phyloP scores from a whole-genome alignment of 192 early-diverging fungal species.

The Phlyctochytrium arcticum region DNA sequence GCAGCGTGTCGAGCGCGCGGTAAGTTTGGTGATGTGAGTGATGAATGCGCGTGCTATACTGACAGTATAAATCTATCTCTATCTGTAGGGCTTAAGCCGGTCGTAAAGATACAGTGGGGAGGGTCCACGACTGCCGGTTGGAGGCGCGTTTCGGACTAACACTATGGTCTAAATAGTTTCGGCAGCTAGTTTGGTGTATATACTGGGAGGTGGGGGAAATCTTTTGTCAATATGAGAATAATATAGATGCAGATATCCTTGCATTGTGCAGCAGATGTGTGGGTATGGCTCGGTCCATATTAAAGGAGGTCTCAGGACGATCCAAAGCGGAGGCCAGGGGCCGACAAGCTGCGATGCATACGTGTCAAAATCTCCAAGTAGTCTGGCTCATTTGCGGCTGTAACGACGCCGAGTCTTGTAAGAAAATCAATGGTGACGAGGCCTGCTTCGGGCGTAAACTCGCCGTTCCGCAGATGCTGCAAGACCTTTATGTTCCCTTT shows the following conservation, averaged over 20 bases:
- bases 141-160: background rate
- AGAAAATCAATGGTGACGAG: slow-evolving; percentile 81
- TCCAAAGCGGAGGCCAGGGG: slow-evolving; percentile 53
- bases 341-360: slow-evolving; percentile 63
- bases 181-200: background rate
- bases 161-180: background rate
- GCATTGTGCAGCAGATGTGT: background rate
- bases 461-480: slow-evolving; percentile 31
- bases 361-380: slow-evolving; percentile 67
- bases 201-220: background rate
- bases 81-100: background rate
- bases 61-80: background rate
- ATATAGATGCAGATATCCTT: background rate
- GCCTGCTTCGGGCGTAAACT: slow-evolving; percentile 86
- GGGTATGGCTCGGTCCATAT: background rate
- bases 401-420: slow-evolving; percentile 69
- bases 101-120: background rate
- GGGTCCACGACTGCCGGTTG: background rate
- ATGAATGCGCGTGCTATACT: background rate
- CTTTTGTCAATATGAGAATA: background rate
- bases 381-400: slow-evolving; percentile 75
- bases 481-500: slow-evolving; percentile 16
- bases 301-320: background rate
- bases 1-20: background rate
- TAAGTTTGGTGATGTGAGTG: background rate